Evolutionary conservation across 192 early-diverging fungal species (phyloP).

Genomic region (Radiomyces spectabilis): DNA sequence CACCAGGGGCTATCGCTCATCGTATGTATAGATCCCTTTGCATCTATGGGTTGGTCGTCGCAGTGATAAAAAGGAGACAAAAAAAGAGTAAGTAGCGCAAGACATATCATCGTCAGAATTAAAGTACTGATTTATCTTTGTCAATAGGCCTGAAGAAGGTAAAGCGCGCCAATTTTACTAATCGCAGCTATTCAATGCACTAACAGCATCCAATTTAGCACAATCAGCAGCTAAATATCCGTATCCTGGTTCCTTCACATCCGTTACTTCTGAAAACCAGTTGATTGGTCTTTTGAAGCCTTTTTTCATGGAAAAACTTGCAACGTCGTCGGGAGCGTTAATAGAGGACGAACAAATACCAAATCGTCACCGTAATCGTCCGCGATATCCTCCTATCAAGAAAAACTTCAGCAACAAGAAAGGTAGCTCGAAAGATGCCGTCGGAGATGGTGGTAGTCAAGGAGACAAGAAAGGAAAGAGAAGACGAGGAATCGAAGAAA

Average conservation of each 20-base stretch:
- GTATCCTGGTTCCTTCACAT: slow-evolving; percentile 54
- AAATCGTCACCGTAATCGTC: slow-evolving; percentile 23
- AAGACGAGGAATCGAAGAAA: slow-evolving; percentile 20
- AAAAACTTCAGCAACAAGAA: slow-evolving; percentile 27
- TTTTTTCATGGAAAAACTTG: slow-evolving; percentile 57
- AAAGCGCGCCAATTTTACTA: too few relatives aligned
- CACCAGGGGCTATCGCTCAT: too few relatives aligned
- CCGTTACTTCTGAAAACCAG: slow-evolving; percentile 42
- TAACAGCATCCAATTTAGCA: neutral
- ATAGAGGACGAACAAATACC: slow-evolving; percentile 43
- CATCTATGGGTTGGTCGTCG: slow-evolving; percentile 26
- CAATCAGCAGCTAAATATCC: slow-evolving; percentile 28
- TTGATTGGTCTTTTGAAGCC: slow-evolving; percentile 69
- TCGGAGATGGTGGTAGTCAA: slow-evolving; percentile 13
- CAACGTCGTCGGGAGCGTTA: too few relatives aligned
- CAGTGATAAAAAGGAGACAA: slow-evolving; percentile 12
- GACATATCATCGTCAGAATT: too few relatives aligned
- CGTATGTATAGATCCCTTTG: slow-evolving; percentile 29
- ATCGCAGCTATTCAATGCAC: neutral
- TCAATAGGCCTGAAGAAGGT: too few relatives aligned
- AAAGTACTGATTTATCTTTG: slow-evolving; percentile 11
- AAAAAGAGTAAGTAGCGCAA: too few relatives aligned
- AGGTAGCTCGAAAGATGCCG: slow-evolving; percentile 15
- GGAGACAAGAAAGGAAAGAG: slow-evolving; percentile 17
- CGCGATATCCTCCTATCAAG: slow-evolving; percentile 43